Evolutionary conservation across 306 rosid species (phyloP), one percentile per base, ranked within the genome.

Genomic region (Spatholobus suberectus): DNA sequence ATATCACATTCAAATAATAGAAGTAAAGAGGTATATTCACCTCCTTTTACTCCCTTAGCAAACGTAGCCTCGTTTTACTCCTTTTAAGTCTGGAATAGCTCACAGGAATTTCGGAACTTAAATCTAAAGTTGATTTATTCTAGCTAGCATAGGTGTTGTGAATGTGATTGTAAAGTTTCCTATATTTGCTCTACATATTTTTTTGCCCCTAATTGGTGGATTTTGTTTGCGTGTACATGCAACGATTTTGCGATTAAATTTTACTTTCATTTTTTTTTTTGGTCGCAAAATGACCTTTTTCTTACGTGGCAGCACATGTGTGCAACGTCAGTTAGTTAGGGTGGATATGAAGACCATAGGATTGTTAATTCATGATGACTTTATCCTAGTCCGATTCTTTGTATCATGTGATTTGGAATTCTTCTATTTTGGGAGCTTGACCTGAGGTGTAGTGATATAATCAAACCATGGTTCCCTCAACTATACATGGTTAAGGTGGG

Each of bases 391-490:
- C 79, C 35, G 20, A 37, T 18, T 58, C 7, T 57, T 52, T 27
- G 43, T 61, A 14, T 29, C 3, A 5, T 81, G 13, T 23, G 67
- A 57, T 69, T 76, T 17, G 6, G 78, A 83, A 76, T n/a, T 58
- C 15, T 68, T 77, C 81, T 57, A 81, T 10, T 34, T 29, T 37
- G 32, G 27, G 84, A 41, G 72, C 70, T 66, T 85, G 82, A 83
- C 89, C 51, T 63, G 8, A 51, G 13, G 55, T 3, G 10, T 44
- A 61, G 79, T 23, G 89, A 82, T 84, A 65, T 79, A 55, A 37
- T 74, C 65, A 74, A 88, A 86, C 90, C 76, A 70, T 5, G 84
- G 79, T 87, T 41, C 6, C 7, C 20, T 17, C 15, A 3, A 72
- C 75, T 24, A 63, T 11, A 32, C 8, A 12, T 52, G 49, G 74